These are phyloP conservation scores for Aspergillus cristatus DNA, from an alignment of 495 filamentous ascomycete species.

Conservation along the genomic window DNA sequence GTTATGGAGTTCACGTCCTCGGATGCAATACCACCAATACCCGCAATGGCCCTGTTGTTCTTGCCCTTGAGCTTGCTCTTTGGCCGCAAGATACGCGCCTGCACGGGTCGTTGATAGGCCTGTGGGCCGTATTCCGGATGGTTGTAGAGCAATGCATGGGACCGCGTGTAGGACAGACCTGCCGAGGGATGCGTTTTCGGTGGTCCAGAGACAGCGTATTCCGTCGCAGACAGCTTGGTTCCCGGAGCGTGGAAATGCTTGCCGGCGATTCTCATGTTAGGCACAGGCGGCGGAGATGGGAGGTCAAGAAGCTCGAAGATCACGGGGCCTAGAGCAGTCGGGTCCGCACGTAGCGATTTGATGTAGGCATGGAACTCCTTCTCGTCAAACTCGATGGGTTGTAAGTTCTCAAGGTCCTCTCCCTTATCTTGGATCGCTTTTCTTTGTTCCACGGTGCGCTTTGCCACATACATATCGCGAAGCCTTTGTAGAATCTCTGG, in stretches of 20 bases:
- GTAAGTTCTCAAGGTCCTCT: constrained; percentile 23
- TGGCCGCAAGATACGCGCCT: constrained; percentile 55
- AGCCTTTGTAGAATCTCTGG: constrained; percentile 55
- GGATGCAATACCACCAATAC: constrained; percentile 42
- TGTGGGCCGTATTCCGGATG: constrained; percentile 81
- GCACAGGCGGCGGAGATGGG: constrained; percentile 31
- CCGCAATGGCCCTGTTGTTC: constrained; percentile 30
- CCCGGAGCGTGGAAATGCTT: constrained; percentile 30
- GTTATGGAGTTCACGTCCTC: constrained; percentile 35
- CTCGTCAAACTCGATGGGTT: constrained; percentile 43
- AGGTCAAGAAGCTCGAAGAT: constrained; percentile 42
- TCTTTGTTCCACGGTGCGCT: constrained; percentile 33
- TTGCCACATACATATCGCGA: constrained; percentile 28
- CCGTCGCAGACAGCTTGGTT: constrained; percentile 27
- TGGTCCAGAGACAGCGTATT: constrained; percentile 53
- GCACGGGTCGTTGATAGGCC: constrained; percentile 47
- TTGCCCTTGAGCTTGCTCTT: constrained; percentile 31
- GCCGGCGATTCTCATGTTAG: constrained; percentile 23
- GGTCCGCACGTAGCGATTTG: constrained; percentile 47
- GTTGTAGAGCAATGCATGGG: constrained; percentile 58
- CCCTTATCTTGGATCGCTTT: constrained; percentile 40
- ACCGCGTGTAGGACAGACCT: constrained; percentile 76
- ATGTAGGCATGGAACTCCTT: constrained; percentile 52
- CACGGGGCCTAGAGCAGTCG: constrained; percentile 34
- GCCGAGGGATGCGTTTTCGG: constrained; percentile 86